phyloP scores from a whole-genome alignment of 768 basidiomycete genomes.

The Tylopilus rubrobrunneus region DNA sequence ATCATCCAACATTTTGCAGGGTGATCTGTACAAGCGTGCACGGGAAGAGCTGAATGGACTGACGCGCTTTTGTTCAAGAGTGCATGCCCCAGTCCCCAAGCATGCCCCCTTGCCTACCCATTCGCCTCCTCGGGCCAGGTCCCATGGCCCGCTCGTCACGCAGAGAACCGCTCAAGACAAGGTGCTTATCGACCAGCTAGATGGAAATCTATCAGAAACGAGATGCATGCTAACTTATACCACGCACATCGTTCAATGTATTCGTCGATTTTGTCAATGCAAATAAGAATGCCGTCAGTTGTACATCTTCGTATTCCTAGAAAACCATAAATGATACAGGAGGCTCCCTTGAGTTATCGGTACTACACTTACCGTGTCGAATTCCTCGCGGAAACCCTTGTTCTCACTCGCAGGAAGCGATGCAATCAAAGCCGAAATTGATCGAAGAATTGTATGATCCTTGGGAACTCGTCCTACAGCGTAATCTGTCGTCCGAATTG shows the following conservation, averaged over 20 bases:
- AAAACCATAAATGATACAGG: background rate
- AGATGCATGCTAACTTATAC: background rate
- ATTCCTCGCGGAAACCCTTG: slow-evolving; percentile 80
- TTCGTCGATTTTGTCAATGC: slow-evolving; percentile 86
- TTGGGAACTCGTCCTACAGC: slow-evolving; percentile 60
- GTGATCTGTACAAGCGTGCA: background rate
- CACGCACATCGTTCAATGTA: slow-evolving; percentile 80
- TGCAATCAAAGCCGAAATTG: slow-evolving; percentile 81
- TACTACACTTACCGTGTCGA: slow-evolving; percentile 62
- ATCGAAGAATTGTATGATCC: slow-evolving; percentile 79
- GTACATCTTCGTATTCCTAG: slow-evolving; percentile 95
- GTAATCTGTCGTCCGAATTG: background rate
- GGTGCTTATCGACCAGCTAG: slow-evolving; percentile 78
- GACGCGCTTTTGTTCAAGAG: slow-evolving; percentile 22
- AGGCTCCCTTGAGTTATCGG: background rate
- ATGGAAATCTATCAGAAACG: slow-evolving; percentile 3
- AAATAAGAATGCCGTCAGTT: slow-evolving; percentile 85
- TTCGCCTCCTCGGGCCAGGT: slow-evolving; percentile 47
- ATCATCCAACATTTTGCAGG: background rate
- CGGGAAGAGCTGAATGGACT: background rate
- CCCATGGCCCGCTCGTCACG: slow-evolving; percentile 49
- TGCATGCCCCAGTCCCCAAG: slow-evolving; percentile 57
- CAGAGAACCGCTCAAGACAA: slow-evolving; percentile 50
- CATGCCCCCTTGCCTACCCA: slow-evolving; percentile 44
- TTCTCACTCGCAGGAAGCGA: slow-evolving; percentile 86